A percentile compares a stretch with the other conserved stretches of the same genome.
phyloP scores from a whole-genome alignment of 2,329 filamentous ascomycete genomes.

The Neophaeococcomyces aloes region DNA sequence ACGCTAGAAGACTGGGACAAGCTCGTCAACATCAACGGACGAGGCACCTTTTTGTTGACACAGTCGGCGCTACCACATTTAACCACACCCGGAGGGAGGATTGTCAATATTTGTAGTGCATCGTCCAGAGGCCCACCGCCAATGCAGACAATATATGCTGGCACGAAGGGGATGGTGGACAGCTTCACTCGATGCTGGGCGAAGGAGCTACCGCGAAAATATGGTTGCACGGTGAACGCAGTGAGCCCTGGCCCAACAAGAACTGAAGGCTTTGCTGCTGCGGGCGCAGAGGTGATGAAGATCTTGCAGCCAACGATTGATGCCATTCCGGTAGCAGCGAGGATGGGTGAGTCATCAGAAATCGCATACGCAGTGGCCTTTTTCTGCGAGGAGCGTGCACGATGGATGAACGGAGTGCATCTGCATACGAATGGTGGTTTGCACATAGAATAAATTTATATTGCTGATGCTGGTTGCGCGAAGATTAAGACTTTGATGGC shows the following conservation, averaged over 20 bases:
- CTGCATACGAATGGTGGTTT: slow-evolving; percentile 28
- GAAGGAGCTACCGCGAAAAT: slow-evolving; percentile 23
- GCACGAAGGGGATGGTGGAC: slow-evolving; percentile 42
- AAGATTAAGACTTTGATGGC: too few relatives aligned
- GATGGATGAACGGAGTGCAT: slow-evolving; percentile 40
- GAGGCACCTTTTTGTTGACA: slow-evolving; percentile 19
- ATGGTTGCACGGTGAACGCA: slow-evolving; percentile 25
- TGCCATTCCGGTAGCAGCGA: slow-evolving; percentile 32
- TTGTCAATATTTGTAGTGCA: slow-evolving; percentile 36
- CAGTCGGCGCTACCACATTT: slow-evolving; percentile 31
- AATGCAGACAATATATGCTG: slow-evolving; percentile 41
- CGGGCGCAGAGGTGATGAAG: slow-evolving; percentile 33
- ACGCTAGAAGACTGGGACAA: slow-evolving; percentile 33
- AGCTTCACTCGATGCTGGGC: slow-evolving; percentile 38
- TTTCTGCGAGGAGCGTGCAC: slow-evolving; percentile 35
- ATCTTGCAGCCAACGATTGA: slow-evolving; percentile 34
- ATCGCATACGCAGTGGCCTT: slow-evolving; percentile 40
- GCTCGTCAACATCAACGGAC: slow-evolving; percentile 10
- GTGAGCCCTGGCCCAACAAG: slow-evolving; percentile 23
- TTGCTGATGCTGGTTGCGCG: too few relatives aligned
- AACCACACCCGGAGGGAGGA: slow-evolving; percentile 27
- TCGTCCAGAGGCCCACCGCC: slow-evolving; percentile 27
- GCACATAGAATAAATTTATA: slow-evolving; percentile 18
- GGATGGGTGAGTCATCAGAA: slow-evolving; percentile 37
- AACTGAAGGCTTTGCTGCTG: slow-evolving; percentile 25